Evolutionary conservation across 805 yeast genomes (phyloP).

Genomic region (Saccharomycopsis malanga): DNA sequence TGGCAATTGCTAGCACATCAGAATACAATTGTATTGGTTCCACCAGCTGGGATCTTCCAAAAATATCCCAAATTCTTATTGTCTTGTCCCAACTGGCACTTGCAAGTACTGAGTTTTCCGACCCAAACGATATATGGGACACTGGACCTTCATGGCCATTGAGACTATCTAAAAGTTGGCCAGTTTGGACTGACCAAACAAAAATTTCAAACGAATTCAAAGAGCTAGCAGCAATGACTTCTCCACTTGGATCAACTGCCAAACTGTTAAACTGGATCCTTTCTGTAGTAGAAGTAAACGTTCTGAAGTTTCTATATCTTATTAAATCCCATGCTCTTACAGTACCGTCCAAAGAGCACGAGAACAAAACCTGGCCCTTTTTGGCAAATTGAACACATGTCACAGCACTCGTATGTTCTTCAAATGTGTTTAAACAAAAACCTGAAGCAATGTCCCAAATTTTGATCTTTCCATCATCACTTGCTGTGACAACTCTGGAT

Average conservation of each 20-base stretch:
- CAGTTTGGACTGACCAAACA: slow-evolving; percentile 96
- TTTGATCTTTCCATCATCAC: slow-evolving; percentile 95
- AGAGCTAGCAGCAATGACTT: slow-evolving; percentile 92
- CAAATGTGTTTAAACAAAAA: slow-evolving; percentile 85
- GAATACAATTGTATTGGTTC: slow-evolving; percentile 84
- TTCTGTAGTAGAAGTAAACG: slow-evolving; percentile 77
- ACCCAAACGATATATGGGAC: slow-evolving; percentile 78
- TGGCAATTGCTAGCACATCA: slow-evolving; percentile 74
- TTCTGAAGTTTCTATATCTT: slow-evolving; percentile 88
- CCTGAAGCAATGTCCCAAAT: slow-evolving; percentile 95
- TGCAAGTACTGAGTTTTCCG: slow-evolving; percentile 68
- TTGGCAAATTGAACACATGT: slow-evolving; percentile 77
- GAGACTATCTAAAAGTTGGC: slow-evolving; percentile 79
- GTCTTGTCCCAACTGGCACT: slow-evolving; percentile 97
- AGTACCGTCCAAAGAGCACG: slow-evolving; percentile 92
- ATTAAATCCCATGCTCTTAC: slow-evolving; percentile 95
- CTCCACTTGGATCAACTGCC: slow-evolving; percentile 97
- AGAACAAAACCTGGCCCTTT: slow-evolving; percentile 82
- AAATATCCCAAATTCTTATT: slow-evolving; percentile 86
- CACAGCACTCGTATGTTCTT: slow-evolving; percentile 76
- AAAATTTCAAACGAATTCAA: slow-evolving; percentile 83
- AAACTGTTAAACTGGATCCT: slow-evolving; percentile 80
- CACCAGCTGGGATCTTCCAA: slow-evolving; percentile 76
- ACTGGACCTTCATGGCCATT: slow-evolving; percentile 96
- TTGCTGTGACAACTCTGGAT: slow-evolving; percentile 80